phyloP scores from a whole-genome alignment of 306 rosid species.

The Sicyos baderoa region DNA sequence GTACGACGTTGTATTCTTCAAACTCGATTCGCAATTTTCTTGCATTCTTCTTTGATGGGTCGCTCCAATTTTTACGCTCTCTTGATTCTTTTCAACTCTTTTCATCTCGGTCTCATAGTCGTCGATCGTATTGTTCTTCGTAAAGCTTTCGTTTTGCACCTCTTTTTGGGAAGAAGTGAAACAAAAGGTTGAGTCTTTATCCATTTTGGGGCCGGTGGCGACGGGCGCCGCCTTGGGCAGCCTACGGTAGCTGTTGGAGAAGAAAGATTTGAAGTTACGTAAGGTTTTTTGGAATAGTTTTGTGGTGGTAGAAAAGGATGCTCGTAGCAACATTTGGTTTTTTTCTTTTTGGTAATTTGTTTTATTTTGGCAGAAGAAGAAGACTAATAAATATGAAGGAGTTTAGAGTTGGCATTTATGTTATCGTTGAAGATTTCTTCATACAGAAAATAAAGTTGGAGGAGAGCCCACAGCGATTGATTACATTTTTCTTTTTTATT shows the following conservation, averaged over 20 bases:
- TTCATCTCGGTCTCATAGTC: constrained; percentile 3
- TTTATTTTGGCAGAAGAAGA: neutral
- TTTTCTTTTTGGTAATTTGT: neutral
- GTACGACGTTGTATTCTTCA: neutral
- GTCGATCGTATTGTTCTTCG: no score
- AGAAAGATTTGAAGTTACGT: constrained; percentile 56
- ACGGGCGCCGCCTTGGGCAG: constrained; percentile 54
- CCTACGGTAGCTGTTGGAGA: constrained; percentile 48
- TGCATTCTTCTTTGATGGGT: constrained; percentile 23
- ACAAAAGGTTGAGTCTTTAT: neutral
- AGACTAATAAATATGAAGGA: constrained; percentile 15
- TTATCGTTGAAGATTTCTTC: constrained; percentile 36
- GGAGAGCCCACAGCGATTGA: constrained; percentile 41
- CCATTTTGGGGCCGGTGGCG: neutral
- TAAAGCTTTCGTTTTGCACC: neutral
- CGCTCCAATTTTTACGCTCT: constrained; percentile 18
- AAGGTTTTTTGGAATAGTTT: constrained; percentile 64
- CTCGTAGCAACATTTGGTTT: constrained; percentile 51
- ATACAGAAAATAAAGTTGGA: constrained; percentile 28
- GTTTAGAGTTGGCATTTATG: constrained; percentile 2
- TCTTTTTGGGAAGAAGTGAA: neutral
- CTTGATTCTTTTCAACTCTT: constrained; percentile 23
- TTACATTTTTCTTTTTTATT: neutral
- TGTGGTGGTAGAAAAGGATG: constrained; percentile 60
- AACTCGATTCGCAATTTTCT: constrained; percentile 21